Conservation (phyloP, 805 yeast genomes). For the Scheffersomyces coipomensis region DNA sequence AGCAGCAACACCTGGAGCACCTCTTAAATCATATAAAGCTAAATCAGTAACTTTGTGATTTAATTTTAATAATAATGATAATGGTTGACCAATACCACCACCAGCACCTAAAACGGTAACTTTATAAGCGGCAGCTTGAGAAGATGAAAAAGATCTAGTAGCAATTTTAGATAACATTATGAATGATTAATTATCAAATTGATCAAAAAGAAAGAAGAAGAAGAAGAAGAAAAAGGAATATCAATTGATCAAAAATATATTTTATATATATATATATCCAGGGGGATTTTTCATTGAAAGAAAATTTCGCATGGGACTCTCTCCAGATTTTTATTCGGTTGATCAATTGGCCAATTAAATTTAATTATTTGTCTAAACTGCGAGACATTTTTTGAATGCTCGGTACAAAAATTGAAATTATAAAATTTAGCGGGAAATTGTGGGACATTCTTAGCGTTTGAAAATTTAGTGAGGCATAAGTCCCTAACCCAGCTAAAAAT, state of each 20-base stretch:
- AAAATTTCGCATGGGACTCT: neutral
- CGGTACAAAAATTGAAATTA: too few relatives aligned
- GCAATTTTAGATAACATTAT: slow-evolving; percentile 58
- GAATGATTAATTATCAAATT: neutral
- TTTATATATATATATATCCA: neutral
- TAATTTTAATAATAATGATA: slow-evolving; percentile 65
- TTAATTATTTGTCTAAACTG: neutral
- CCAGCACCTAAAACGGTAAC: slow-evolving; percentile 82
- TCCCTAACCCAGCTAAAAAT: too few relatives aligned
- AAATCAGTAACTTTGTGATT: slow-evolving; percentile 86
- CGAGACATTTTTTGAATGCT: neutral
- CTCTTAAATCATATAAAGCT: slow-evolving; percentile 83
- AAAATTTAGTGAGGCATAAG: too few relatives aligned
- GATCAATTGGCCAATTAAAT: slow-evolving; percentile 1
- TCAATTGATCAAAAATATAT: neutral
- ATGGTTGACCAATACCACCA: slow-evolving; percentile 87
- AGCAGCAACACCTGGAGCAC: slow-evolving; percentile 97
- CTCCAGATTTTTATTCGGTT: slow-evolving; percentile 1
- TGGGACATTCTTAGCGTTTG: too few relatives aligned
- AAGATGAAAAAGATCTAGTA: slow-evolving; percentile 64
- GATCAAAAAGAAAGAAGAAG: neutral
- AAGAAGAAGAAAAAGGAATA: slow-evolving; percentile 1
- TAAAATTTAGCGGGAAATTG: too few relatives aligned
- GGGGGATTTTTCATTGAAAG: neutral
- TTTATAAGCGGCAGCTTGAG: slow-evolving; percentile 63